A percentile compares a stretch with the other conserved stretches of the same genome.
Evolutionary conservation across 345 rosid genomes (phyloP).

Genomic region (Melaleuca alternifolia): DNA sequence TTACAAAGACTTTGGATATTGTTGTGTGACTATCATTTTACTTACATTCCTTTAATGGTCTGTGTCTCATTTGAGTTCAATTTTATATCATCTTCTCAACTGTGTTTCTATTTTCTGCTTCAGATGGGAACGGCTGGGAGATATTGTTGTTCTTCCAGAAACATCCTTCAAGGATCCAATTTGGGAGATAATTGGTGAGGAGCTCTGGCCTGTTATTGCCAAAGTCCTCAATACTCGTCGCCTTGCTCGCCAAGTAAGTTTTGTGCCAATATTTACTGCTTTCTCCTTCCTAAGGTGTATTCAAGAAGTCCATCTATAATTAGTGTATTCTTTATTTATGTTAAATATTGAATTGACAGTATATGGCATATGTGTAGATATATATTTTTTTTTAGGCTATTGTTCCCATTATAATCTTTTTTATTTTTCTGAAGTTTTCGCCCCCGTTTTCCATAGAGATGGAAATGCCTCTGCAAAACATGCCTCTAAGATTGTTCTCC

Average conservation of each 20-base stretch:
- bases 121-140: constrained; percentile 92
- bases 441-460: not conserved
- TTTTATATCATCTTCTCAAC: not conserved
- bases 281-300: not conserved
- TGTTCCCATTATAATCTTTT: not conserved
- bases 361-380: not conserved
- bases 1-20: not conserved
- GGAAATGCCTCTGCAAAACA: not conserved
- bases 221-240: constrained; percentile 48
- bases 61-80: not conserved
- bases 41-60: not conserved
- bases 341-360: not conserved
- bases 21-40: not conserved
- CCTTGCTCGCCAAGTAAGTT: constrained; percentile 74
- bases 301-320: not conserved
- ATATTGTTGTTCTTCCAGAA: constrained; percentile 76
- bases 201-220: constrained; percentile 70
- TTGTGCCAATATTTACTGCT: not conserved
- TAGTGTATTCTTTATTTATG: not conserved
- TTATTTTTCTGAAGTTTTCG: not conserved
- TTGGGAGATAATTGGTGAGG: constrained; percentile 58
- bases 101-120: not conserved
- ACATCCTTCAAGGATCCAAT: constrained; percentile 68
- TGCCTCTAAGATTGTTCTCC: not conserved
- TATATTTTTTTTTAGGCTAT: not conserved